Conservation (phyloP, 306 rosid genomes). For the Citrullus amarus region DNA sequence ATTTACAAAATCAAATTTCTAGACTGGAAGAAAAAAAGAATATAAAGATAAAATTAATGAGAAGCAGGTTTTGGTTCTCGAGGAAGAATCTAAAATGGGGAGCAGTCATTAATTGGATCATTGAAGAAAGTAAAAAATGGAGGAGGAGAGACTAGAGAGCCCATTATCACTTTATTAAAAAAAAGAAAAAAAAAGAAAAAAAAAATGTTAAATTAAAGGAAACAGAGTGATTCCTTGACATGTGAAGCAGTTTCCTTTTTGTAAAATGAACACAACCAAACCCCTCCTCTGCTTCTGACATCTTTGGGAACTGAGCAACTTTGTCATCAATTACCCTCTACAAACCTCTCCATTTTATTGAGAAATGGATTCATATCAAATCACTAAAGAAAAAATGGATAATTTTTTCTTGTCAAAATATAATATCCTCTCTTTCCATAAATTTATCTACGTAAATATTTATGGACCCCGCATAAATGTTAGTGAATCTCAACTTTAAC, state of each 20-base stretch:
- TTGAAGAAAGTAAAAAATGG: not conserved
- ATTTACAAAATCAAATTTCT: not conserved
- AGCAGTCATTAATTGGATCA: not conserved
- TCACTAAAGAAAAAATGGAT: too few species aligned
- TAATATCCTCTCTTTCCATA: too few species aligned
- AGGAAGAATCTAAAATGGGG: not conserved
- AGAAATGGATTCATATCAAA: not conserved
- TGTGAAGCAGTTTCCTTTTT: conserved; percentile 17
- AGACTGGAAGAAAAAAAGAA: not conserved
- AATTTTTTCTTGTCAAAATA: too few species aligned
- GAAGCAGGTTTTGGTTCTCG: not conserved
- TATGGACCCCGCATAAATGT: too few species aligned
- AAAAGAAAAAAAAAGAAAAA: not conserved
- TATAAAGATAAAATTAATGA: not conserved
- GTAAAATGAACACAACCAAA: conserved; percentile 14
- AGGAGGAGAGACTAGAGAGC: not conserved
- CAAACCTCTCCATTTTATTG: not conserved
- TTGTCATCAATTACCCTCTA: not conserved
- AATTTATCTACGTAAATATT: too few species aligned
- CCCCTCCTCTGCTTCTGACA: conserved; percentile 24
- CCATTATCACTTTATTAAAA: not conserved
- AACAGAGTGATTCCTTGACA: conserved; percentile 24
- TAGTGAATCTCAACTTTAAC: too few species aligned
- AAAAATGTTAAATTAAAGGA: not conserved
- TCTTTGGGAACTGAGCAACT: conserved; percentile 18